Evolutionary conservation across 192 early-diverging fungal genomes (phyloP).

Genomic region (Entomortierella parvispora): DNA sequence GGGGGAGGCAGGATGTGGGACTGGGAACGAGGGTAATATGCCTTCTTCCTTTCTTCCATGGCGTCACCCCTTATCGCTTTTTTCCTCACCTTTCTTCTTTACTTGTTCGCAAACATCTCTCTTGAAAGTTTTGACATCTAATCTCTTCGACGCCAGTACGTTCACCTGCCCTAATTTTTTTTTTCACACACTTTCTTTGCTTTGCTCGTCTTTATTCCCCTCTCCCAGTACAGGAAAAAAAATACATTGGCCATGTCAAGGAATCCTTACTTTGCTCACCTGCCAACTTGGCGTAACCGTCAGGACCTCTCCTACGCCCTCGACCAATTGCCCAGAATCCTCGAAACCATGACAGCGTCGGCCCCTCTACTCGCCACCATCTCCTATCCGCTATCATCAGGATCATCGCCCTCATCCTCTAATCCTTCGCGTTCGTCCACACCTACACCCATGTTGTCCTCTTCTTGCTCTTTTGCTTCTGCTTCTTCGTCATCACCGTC

Average conservation of each 20-base stretch:
- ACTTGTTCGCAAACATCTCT: too few relatives aligned
- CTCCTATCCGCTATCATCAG: conserved; percentile 7
- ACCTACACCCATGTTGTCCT: conserved; percentile 3
- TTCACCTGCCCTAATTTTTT: conserved; percentile 4
- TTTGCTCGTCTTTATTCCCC: neutral
- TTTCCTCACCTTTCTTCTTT: too few relatives aligned
- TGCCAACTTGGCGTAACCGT: conserved; percentile 50
- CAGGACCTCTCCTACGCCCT: conserved; percentile 48
- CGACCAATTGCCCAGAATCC: conserved; percentile 29
- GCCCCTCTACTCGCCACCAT: conserved; percentile 28
- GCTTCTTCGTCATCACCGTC: neutral
- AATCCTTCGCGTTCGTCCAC: neutral
- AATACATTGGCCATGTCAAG: conserved; percentile 31
- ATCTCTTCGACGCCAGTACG: neutral
- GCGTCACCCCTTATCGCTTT: too few relatives aligned
- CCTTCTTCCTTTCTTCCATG: too few relatives aligned
- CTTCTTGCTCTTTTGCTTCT: neutral
- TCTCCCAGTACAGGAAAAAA: neutral
- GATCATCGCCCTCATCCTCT: neutral
- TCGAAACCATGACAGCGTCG: conserved; percentile 29
- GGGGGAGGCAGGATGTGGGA: too few relatives aligned
- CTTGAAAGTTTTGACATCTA: neutral
- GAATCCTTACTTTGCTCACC: conserved; percentile 46
- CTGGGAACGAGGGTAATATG: too few relatives aligned
- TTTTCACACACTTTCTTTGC: conserved; percentile 1